Evolutionary conservation across 1,139 yeast species (phyloP), one percentile per base, ranked within the genome.

Genomic region (Casaregolazyma lundiana): DNA sequence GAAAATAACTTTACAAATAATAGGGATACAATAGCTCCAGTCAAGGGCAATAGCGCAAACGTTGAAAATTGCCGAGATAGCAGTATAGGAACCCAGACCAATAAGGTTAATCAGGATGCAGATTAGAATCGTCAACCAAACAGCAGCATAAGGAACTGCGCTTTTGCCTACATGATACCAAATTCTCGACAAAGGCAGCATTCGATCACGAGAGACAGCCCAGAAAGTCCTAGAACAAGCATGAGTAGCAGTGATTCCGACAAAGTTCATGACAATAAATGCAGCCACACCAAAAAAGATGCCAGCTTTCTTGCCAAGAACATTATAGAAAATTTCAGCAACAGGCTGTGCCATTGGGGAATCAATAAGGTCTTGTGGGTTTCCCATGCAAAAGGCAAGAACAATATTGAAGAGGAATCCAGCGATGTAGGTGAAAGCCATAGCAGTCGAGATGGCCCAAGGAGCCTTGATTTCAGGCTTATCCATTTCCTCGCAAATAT

Each of bases 1-100:
- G 56, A 72, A 77, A 1, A 84, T 75, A 39, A 64, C 52, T 60
- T 81, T 78, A 54, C 84, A 71, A 6, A 78, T 58, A 11, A 84
- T 78, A 15, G 90, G 90, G 55, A 79, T 69, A n/a, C 80, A 74
- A 63, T 82, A 83, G 2, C 88, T 80, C 56, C 83, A 74, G 58
- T 81, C 82, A 0, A 85, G 81, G 18, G 85, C 77, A 59, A 82
- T 81, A 45, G 88, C 89, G 48, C 87, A 86, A 36, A 83, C 84
- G 2, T 85, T 80, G 67, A 83, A 83, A 48, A 81, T 80, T 37
- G 90, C 90, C 41, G 79, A 80, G 55, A 83, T 78, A 35, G 89
- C 84, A 15, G 77, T 73, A 50, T 75, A 79, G 36, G 86, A 86
- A 26, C 83, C 84, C 65, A 83, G 78, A 57, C 80, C 73, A 52